These are phyloP conservation scores for Deinandra increscens DNA, from an alignment of 129 eudicot species.

Conservation along the genomic window DNA sequence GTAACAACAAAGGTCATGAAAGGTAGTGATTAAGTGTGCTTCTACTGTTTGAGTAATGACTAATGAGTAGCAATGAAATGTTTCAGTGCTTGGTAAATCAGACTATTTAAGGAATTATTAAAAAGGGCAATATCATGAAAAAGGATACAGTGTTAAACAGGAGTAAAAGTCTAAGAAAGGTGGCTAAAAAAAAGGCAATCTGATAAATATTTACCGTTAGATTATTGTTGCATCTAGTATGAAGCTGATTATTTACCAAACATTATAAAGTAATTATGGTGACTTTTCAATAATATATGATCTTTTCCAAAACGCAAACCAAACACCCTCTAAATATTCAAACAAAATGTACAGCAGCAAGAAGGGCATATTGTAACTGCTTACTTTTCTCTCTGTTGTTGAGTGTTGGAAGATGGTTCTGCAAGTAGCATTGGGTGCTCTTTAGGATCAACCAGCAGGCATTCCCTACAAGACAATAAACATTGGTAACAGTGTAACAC, in stretches of 20 bases:
- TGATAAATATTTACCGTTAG: not conserved
- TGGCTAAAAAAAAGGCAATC: not conserved
- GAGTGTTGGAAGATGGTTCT: slow-evolving; percentile 84
- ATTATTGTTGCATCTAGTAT: not conserved
- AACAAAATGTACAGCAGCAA: slow-evolving; percentile 6
- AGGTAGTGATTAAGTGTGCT: not conserved
- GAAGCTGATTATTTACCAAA: not conserved
- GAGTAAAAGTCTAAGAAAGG: not conserved
- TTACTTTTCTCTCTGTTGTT: slow-evolving; percentile 96
- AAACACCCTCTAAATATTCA: not conserved
- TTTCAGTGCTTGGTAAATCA: not conserved
- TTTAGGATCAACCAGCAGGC: slow-evolving; percentile 88
- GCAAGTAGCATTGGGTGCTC: slow-evolving; percentile 99
- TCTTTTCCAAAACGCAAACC: not conserved
- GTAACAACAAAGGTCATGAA: not conserved
- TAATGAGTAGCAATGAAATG: not conserved
- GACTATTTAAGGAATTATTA: not conserved
- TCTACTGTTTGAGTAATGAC: not conserved
- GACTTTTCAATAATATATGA: not conserved
- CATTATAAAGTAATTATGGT: not conserved
- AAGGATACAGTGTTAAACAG: not conserved
- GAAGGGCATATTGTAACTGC: slow-evolving; percentile 24
- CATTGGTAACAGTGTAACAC: slow-evolving; percentile 1
- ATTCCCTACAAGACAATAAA: slow-evolving; percentile 54
- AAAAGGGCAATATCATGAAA: not conserved